Conservation (phyloP, 768 basidiomycete species). For the Hygrocybe coccinea region DNA sequence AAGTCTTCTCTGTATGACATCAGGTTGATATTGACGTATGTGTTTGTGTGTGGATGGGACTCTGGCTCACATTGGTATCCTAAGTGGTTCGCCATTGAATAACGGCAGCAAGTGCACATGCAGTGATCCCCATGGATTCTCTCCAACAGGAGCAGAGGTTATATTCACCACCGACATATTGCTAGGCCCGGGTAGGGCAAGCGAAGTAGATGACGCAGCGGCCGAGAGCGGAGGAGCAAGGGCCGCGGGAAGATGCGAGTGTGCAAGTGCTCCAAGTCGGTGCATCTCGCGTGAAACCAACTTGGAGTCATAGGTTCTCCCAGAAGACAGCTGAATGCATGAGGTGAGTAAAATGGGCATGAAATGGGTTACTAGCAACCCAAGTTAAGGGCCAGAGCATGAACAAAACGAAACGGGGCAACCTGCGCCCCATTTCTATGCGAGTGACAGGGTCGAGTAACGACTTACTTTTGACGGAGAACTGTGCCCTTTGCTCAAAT, state of each 20-base stretch:
- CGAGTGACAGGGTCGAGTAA: no score
- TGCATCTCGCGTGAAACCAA: slow-evolving; percentile 83
- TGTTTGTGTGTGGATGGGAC: not conserved
- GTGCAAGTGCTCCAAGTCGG: slow-evolving; percentile 61
- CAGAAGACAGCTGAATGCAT: slow-evolving; percentile 45
- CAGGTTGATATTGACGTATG: slow-evolving; percentile 1
- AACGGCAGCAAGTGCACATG: slow-evolving; percentile 86
- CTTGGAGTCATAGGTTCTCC: slow-evolving; percentile 75
- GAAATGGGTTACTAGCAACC: no score
- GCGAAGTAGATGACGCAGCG: slow-evolving; percentile 47
- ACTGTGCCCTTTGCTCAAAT: slow-evolving; percentile 37
- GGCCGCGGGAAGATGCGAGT: slow-evolving; percentile 46
- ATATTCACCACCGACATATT: slow-evolving; percentile 34
- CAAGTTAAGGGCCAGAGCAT: no score
- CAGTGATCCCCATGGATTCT: slow-evolving; percentile 72
- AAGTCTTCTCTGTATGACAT: slow-evolving; percentile 66
- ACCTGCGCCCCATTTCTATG: no score
- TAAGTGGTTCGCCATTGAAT: slow-evolving; percentile 86
- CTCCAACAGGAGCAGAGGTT: slow-evolving; percentile 45
- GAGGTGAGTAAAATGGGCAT: slow-evolving; percentile 11
- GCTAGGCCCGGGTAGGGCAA: slow-evolving; percentile 40
- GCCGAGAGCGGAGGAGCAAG: slow-evolving; percentile 49
- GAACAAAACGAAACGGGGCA: not conserved
- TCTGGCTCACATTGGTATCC: slow-evolving; percentile 66
- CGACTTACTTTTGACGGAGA: slow-evolving; percentile 48